Evolutionary conservation across 345 rosid genomes (phyloP).

Genomic region (Salix purpurea): DNA sequence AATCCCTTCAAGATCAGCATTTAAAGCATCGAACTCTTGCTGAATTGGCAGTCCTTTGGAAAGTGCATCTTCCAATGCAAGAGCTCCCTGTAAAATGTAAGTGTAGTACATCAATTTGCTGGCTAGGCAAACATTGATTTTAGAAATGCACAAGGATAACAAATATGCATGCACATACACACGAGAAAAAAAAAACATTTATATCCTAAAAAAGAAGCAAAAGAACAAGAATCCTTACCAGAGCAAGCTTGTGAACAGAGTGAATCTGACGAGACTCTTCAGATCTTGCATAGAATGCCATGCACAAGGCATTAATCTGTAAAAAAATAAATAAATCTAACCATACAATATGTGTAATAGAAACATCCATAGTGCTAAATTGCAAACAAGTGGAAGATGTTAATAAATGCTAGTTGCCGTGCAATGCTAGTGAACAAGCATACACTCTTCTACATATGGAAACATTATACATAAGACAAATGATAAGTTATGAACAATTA

Average conservation of each 20-base stretch:
- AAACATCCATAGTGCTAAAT: background rate
- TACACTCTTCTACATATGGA: background rate
- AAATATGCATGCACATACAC: too few relatives aligned
- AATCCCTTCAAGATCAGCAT: constrained; percentile 54
- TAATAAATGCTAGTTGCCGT: background rate
- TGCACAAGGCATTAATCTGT: constrained; percentile 79
- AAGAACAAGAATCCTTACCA: constrained; percentile 45
- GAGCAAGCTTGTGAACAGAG: constrained; percentile 90
- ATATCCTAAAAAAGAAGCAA: background rate
- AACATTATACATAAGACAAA: background rate
- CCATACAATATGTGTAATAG: background rate
- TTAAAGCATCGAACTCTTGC: constrained; percentile 66
- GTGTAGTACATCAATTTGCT: constrained; percentile 19
- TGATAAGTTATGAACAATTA: too few relatives aligned
- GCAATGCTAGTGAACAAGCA: background rate
- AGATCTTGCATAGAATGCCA: constrained; percentile 95
- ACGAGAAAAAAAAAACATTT: background rate
- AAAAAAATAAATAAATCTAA: constrained; percentile 13
- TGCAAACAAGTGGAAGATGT: background rate
- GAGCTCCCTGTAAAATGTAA: constrained; percentile 57
- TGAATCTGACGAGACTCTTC: constrained; percentile 89
- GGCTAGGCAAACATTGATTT: background rate
- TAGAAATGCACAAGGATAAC: background rate
- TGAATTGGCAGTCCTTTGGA: constrained; percentile 82
- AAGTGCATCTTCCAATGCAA: constrained; percentile 86